Evolutionary conservation across 2,329 filamentous ascomycete genomes (phyloP), one percentile per base, ranked within the genome.

Genomic region (Drechslerella dactyloides): DNA sequence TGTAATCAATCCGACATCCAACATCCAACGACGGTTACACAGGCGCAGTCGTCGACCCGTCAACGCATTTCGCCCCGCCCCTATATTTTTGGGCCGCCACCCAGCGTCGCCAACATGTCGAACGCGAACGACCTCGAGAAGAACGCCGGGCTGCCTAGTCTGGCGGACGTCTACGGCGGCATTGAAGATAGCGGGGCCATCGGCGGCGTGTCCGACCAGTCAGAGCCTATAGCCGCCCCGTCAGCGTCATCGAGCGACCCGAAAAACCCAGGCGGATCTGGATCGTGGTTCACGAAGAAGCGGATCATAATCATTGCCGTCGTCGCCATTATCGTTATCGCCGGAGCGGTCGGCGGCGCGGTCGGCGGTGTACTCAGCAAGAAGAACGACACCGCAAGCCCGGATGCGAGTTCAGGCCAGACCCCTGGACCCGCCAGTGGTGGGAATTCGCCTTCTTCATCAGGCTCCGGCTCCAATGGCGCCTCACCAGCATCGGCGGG

Each of bases 221-320:
- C 61, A 4, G 60, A 72, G 8, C 54, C 60, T 15, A 65, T 72
- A 24, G 55, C 68, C 6, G 27, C n/a, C n/a, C n/a, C 53, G 13
- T 65, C 64, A 3, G 40, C 64, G 1, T 48, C 60, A 15, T 56
- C 68, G 24, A 53, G 40, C 4, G 21, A 24, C 24, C 55, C 60
- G 0, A 72, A 72, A 46, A 13, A 11, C 2, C 21, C 60, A 2
- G 50, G 50, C 15, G 53, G 40, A 10, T 48, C 40, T 2, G 53
- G 40, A 8, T 72, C 68, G 40, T 72, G 68, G 68, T 72, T 72
- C 42, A 72, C 68, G 5, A 72, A 64, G 51, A 72, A 72, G 35
- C 48, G 60, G 44, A 72, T 72, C 55, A 72, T 72, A 51, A 72
- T 72, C 30, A 60, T 72, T 21, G 66, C 66, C 2, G 60, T 72